Conservation (phyloP, 176 grass and related monocot genomes). For the Triticum turgidum region DNA sequence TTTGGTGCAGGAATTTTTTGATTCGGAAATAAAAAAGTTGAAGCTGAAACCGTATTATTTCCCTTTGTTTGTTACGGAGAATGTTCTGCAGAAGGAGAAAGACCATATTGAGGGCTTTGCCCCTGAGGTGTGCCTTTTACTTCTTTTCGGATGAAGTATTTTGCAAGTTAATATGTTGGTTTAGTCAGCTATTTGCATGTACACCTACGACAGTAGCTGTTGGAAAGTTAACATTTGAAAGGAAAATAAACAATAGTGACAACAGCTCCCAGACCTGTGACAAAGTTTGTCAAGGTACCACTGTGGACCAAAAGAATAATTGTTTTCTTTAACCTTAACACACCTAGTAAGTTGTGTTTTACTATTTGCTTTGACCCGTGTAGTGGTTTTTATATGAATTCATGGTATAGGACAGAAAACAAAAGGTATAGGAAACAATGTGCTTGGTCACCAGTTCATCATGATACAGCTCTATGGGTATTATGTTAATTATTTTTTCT, state of each 20-base stretch:
- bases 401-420: not conserved
- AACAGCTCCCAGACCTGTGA: not conserved
- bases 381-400: not conserved
- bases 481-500: not conserved
- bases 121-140: constrained; percentile 62
- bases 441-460: not conserved
- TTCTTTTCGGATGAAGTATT: not conserved
- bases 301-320: not conserved
- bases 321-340: not conserved
- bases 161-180: not conserved
- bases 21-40: constrained; percentile 89
- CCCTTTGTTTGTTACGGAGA: constrained; percentile 96
- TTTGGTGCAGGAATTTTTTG: constrained; percentile 85
- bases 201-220: not conserved
- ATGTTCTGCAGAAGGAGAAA: constrained; percentile 93
- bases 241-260: not conserved
- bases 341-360: not conserved
- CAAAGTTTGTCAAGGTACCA: not conserved
- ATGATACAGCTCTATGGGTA: not conserved
- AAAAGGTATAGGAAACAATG: not conserved
- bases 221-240: not conserved
- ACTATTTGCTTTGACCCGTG: not conserved
- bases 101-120: constrained; percentile 99
- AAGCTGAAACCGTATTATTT: constrained; percentile 90
- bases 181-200: not conserved